These are phyloP conservation scores for Wickerhamiella slavikovae DNA, from an alignment of 805 yeast species.

Conservation along the genomic window DNA sequence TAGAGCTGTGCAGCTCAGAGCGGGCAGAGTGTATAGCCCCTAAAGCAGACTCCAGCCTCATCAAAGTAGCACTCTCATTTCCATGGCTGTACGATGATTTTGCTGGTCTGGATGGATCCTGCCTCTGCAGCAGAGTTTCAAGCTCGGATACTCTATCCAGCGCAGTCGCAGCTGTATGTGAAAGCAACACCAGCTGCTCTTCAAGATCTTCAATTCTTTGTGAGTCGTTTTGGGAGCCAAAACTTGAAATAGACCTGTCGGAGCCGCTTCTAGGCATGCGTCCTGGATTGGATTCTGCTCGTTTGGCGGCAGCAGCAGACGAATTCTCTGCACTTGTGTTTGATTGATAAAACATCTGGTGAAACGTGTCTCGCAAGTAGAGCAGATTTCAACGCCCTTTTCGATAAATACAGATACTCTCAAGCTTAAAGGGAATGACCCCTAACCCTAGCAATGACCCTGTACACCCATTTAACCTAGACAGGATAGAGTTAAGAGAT, in stretches of 20 bases:
- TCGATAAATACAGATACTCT: too few relatives aligned
- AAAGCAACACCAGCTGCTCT: constrained; percentile 10
- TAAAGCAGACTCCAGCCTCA: constrained; percentile 9
- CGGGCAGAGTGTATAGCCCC: constrained; percentile 10
- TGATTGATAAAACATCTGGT: too few relatives aligned
- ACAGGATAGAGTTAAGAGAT: too few relatives aligned
- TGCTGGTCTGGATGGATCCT: constrained; percentile 1
- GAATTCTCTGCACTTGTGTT: too few relatives aligned
- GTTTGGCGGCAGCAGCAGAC: too few relatives aligned
- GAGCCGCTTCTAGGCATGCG: background rate
- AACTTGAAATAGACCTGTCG: background rate
- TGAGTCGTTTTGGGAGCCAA: background rate
- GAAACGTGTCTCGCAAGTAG: too few relatives aligned
- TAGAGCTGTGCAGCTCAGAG: constrained; percentile 9
- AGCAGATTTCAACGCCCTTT: too few relatives aligned
- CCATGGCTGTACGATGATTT: constrained; percentile 1
- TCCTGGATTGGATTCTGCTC: too few relatives aligned
- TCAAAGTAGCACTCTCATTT: constrained; percentile 5
- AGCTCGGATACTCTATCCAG: constrained; percentile 12
- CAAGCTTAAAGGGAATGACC: too few relatives aligned
- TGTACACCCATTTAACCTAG: too few relatives aligned
- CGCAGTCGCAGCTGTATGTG: constrained; percentile 13
- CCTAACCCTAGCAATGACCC: too few relatives aligned
- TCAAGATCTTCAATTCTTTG: constrained; percentile 12
- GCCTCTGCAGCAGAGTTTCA: constrained; percentile 7